Base-by-base conservation (phyloP, 2,329 filamentous ascomycete species). In the Parascedosporium putredinis region DNA sequence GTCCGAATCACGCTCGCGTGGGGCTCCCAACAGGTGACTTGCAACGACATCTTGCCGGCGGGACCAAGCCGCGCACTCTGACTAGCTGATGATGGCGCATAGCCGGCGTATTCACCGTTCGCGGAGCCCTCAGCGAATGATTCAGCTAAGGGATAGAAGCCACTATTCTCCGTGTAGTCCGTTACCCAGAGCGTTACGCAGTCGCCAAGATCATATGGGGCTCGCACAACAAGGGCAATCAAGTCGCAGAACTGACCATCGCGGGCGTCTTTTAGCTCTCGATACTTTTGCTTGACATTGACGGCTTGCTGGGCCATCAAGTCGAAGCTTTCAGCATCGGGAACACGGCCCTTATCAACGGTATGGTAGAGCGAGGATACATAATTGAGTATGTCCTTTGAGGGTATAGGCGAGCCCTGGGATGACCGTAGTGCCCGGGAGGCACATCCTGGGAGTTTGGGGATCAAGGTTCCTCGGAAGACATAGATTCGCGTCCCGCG, bases 81-180 rank as follows among this genome's bases (percentile, higher is more conserved):
- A 9, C 51, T 29, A 50, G 53, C 16, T 50, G 52, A 18, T 55
- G 60, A 22, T 42, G n/a, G 47, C 55, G 47, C 53, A 65, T 65
- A 58, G 86, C 72, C 74, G 53, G 68, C 78, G 0, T 68, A 62
- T 55, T 84, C 78, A 3, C 75, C 76, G 44, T 79, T 73, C 36
- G 64, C 65, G 4, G 62, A 60, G 3, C 54, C 62, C 5, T 56
- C 49, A 3, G 56, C 56, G 5, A 62, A 61, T 4, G 22, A 12
- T 20, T 50, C 48, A 33, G 52, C 55, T 50, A 57, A 79, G 31
- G 80, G 64, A 55, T 74, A 83, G 51, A 96, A 81, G 1, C 59
- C 52, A 0, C 70, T 59, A 58, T 96, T 88, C 47, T 78, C 67
- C 0, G 88, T 94, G 62, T 90, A 95, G 64, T 96, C 90, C 0